Evolutionary conservation across 495 filamentous ascomycete genomes (phyloP).

Genomic region (Penicillium waksmanii): DNA sequence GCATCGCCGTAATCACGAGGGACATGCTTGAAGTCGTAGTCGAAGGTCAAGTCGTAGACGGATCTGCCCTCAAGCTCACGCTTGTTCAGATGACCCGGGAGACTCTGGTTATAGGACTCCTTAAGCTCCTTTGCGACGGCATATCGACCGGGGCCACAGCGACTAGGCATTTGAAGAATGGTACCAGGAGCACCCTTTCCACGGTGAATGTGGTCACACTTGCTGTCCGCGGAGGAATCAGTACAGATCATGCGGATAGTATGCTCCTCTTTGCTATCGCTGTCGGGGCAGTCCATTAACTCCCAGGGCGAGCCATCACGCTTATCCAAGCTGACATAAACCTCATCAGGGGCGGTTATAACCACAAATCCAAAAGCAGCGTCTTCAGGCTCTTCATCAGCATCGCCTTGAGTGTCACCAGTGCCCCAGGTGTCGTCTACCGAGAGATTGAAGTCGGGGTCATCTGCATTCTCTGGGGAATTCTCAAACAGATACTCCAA

Average conservation of each 20-base stretch:
- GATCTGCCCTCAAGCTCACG: neutral
- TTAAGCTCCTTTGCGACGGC: slow-evolving; percentile 37
- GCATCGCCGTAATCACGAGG: slow-evolving; percentile 35
- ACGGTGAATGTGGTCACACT: slow-evolving; percentile 35
- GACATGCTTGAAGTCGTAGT: slow-evolving; percentile 37
- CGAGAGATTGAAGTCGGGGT: slow-evolving; percentile 27
- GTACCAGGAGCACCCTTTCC: slow-evolving; percentile 33
- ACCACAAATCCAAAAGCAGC: slow-evolving; percentile 35
- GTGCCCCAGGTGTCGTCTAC: slow-evolving; percentile 26
- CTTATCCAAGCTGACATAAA: slow-evolving; percentile 10
- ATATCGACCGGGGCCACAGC: slow-evolving; percentile 42
- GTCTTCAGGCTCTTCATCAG: slow-evolving; percentile 28
- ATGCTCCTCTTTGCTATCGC: too few relatives aligned
- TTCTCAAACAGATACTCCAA: slow-evolving; percentile 37
- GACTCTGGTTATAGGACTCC: slow-evolving; percentile 17
- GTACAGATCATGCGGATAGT: slow-evolving; percentile 25
- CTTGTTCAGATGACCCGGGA: slow-evolving; percentile 20
- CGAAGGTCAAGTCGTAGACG: slow-evolving; percentile 38
- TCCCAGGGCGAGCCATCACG: too few relatives aligned
- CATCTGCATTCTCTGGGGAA: slow-evolving; percentile 24
- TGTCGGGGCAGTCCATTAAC: too few relatives aligned
- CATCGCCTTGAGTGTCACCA: neutral
- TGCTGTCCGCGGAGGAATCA: slow-evolving; percentile 23
- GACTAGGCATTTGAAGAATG: slow-evolving; percentile 40
- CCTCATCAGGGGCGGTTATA: slow-evolving; percentile 27